Evolutionary conservation across 352 stramenopile species (phyloP).

Genomic region (Pythium apleroticum): DNA sequence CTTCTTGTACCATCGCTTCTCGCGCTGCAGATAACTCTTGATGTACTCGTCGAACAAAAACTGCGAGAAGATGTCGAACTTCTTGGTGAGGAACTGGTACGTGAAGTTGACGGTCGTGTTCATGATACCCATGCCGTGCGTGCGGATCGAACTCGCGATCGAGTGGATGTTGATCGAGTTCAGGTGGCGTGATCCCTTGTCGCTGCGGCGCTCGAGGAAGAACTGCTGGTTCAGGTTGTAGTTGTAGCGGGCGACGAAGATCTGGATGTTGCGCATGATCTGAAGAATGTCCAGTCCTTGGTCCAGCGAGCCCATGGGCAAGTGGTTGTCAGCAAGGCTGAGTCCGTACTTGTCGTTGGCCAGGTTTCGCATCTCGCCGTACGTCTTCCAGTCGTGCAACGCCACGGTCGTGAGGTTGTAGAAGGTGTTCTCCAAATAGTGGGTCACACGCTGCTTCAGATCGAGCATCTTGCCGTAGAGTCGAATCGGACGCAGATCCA

Average conservation of each 20-base stretch:
- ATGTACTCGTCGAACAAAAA: conserved; percentile 95
- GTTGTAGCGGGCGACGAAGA: conserved; percentile 90
- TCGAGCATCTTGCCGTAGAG: conserved; percentile 89
- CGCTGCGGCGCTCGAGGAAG: conserved; percentile 91
- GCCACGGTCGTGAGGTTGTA: conserved; percentile 95
- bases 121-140: conserved; percentile 96
- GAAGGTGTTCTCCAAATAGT: conserved; percentile 94
- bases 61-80: conserved; percentile 90
- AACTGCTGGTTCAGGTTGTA: conserved; percentile 97
- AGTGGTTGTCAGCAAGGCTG: conserved; percentile 87
- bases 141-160: conserved; percentile 89
- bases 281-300: conserved; percentile 93
- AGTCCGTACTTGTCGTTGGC: conserved; percentile 93
- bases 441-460: conserved; percentile 82
- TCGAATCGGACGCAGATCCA: conserved; percentile 85
- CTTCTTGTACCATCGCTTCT: conserved; percentile 93
- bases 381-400: conserved; percentile 96
- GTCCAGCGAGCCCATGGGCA: conserved; percentile 93
- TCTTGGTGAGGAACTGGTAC: conserved; percentile 93
- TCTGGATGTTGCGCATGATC: conserved; percentile 96
- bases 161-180: conserved; percentile 94
- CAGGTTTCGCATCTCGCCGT: conserved; percentile 92
- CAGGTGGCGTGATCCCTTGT: conserved; percentile 91
- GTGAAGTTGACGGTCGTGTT: conserved; percentile 96
- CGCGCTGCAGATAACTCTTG: conserved; percentile 91